Conservation (phyloP, 2,329 filamentous ascomycete genomes). For the Coniochaeta sp. region DNA sequence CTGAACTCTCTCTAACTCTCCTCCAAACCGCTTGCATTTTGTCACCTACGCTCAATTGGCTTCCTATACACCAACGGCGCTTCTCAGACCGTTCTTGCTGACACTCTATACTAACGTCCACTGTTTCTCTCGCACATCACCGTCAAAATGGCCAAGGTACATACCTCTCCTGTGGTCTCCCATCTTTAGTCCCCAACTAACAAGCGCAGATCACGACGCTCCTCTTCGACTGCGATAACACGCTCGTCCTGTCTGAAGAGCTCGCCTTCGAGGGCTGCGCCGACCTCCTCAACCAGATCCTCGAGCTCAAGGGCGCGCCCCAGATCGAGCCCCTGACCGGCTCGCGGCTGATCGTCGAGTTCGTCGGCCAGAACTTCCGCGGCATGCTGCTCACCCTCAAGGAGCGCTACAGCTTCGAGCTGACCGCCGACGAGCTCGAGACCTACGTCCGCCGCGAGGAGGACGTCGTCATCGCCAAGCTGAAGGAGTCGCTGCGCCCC, state of each 20-base stretch:
- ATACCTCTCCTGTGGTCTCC: not conserved
- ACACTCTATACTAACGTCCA: not conserved
- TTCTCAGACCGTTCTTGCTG: not conserved
- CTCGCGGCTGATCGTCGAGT: constrained; percentile 72
- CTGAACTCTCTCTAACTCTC: too few species aligned
- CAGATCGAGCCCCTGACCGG: constrained; percentile 63
- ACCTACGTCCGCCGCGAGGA: constrained; percentile 70
- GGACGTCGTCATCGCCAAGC: constrained; percentile 75
- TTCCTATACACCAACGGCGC: not conserved
- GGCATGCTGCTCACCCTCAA: constrained; percentile 79
- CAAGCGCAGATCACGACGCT: constrained; percentile 55
- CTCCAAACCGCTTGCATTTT: not conserved
- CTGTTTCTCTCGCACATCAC: not conserved
- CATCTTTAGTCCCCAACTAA: not conserved
- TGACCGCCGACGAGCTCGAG: constrained; percentile 63
- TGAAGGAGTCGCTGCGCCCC: constrained; percentile 58
- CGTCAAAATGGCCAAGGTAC: constrained; percentile 1
- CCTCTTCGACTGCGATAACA: constrained; percentile 82
- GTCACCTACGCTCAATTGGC: not conserved
- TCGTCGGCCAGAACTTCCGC: constrained; percentile 91
- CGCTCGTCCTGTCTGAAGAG: constrained; percentile 84
- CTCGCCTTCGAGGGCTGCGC: constrained; percentile 89
- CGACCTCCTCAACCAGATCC: constrained; percentile 80
- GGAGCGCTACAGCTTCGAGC: constrained; percentile 65
- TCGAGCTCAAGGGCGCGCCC: constrained; percentile 55